Conservation (phyloP, 1,284 basidiomycete genomes). For the Rhodotorula sp. region DNA sequence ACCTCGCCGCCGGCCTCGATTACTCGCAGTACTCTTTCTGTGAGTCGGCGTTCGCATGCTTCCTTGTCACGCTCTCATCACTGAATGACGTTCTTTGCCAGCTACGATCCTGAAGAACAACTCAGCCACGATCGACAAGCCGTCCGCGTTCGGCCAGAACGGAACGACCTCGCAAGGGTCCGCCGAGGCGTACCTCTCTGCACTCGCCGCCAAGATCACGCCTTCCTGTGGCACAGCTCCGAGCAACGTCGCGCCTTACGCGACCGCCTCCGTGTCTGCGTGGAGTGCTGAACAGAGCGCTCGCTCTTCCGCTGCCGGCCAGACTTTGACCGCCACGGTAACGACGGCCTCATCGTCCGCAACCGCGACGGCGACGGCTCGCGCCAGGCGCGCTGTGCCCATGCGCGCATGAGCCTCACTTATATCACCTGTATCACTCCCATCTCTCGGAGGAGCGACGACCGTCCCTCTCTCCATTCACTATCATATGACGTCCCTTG, state of each 20-base stretch:
- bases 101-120: constrained; percentile 30
- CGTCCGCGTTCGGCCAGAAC: constrained; percentile 16
- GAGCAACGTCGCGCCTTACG: constrained; percentile 30
- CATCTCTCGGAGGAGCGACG: background rate
- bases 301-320: constrained; percentile 7
- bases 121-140: constrained; percentile 20
- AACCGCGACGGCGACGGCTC: constrained; percentile 12
- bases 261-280: constrained; percentile 2
- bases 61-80: background rate
- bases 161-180: constrained; percentile 19
- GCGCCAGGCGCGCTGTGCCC: constrained; percentile 5
- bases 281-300: constrained; percentile 31
- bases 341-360: constrained; percentile 8
- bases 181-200: constrained; percentile 23
- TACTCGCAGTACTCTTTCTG: constrained; percentile 31
- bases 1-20: constrained; percentile 30
- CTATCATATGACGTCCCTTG: background rate
- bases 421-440: background rate
- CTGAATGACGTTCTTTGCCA: background rate
- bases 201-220: constrained; percentile 9
- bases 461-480: background rate
- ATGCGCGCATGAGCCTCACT: background rate
- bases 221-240: constrained; percentile 29
- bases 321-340: constrained; percentile 25
- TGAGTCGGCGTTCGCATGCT: background rate